These are phyloP conservation scores for Fusarium neocosmosporiellum DNA, from an alignment of 2,329 filamentous ascomycete species.

Conservation along the genomic window DNA sequence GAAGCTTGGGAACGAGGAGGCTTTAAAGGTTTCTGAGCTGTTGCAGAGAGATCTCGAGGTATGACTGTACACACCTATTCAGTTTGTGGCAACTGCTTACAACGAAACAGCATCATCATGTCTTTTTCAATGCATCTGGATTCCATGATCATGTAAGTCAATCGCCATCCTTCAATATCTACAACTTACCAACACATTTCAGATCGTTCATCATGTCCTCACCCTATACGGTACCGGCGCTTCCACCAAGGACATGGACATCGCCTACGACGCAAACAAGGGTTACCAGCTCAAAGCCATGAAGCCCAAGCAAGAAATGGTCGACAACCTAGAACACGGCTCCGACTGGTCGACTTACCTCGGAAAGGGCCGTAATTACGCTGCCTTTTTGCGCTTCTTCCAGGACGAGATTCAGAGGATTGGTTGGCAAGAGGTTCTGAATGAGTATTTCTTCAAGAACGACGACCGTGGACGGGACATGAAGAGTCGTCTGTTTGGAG, in stretches of 20 bases:
- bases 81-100: constrained; percentile 3
- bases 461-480: constrained; percentile 75
- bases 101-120: constrained; percentile 65
- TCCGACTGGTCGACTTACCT: constrained; percentile 67
- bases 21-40: constrained; percentile 72
- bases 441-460: constrained; percentile 75
- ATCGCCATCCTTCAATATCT: not conserved
- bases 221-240: constrained; percentile 82
- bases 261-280: constrained; percentile 72
- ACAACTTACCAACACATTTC: not conserved
- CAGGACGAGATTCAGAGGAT: constrained; percentile 75
- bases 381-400: constrained; percentile 82
- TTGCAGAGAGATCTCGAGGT: constrained; percentile 80
- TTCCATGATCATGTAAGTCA: constrained; percentile 82
- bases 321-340: constrained; percentile 66
- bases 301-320: constrained; percentile 59
- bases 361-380: constrained; percentile 72
- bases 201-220: constrained; percentile 80
- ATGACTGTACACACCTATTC: constrained; percentile 1
- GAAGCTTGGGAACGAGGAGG: constrained; percentile 66
- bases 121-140: constrained; percentile 80
- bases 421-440: constrained; percentile 69
- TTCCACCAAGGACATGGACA: constrained; percentile 66
- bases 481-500: constrained; percentile 74
- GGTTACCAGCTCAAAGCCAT: constrained; percentile 71